Evolutionary conservation across 148 eudicot genomes (phyloP), one percentile per base, ranked within the genome.

Genomic region (Amaranthus cruentus): DNA sequence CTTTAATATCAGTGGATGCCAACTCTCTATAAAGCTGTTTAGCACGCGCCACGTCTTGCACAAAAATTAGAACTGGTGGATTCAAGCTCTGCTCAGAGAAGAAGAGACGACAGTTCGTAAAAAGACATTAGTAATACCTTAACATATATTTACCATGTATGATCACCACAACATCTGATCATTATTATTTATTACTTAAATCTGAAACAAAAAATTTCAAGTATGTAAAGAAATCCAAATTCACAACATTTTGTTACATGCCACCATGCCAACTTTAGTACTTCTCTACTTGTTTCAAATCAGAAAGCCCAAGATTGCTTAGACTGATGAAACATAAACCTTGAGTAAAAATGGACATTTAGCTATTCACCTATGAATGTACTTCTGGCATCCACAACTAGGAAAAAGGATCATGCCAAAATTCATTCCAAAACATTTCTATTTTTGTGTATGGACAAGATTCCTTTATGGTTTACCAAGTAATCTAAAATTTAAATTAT

Each of bases 11-110:
- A 62, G 73, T 81, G 76, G 81, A 88, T 60, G 77, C 85, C 73
- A 91, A 67, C 73, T 88, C 97, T 75, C 81, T 87, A 80, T 91
- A 86, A 14, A 95, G 96, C 66, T 95, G 88, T 78, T 90, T 88
- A 48, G 96, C 96, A 52, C 97, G 85, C 81, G 90, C 95, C 79
- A 83, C 86, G 76, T 80, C 90, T 88, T 92, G 97, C 77, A 95
- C 97, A 87, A 95, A 95, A 49, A 95, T 81, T 64, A 95, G 85
- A 15, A 95, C 86, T 43, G 99, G 99, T 63, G 99, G 96, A 76
- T 87, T 87, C 88, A 87, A 83, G 78, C 97, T 87, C 98, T 94
- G 88, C 75, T 43, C n/a, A 59, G 11, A 48, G 14, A 5, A 48
- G 38, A 48, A 47, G 55, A 50, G 51, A 58, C 57, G 42, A 54